A percentile compares a stretch with the other conserved stretches of the same genome.
Conservation (phyloP, 2,329 filamentous ascomycete genomes). For the Macrophomina phaseolina region DNA sequence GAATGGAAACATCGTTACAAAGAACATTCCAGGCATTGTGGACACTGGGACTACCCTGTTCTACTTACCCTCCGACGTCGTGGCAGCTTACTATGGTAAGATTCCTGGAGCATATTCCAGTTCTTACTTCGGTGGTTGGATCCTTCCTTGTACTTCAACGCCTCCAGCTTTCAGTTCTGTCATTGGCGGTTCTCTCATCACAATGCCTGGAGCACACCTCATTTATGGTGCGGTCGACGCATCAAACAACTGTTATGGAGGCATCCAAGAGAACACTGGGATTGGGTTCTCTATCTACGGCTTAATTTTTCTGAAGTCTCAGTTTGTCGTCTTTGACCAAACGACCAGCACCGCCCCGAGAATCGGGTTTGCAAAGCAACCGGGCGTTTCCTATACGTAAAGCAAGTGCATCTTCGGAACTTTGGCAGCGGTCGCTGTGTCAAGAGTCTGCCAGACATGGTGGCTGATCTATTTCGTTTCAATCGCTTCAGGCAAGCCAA, state of each 20-base stretch:
- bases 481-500: too few relatives aligned
- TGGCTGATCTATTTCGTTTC: too few relatives aligned
- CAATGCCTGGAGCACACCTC: conserved; percentile 60
- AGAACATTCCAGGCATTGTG: conserved; percentile 62
- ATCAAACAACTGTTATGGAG: conserved; percentile 69
- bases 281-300: conserved; percentile 73
- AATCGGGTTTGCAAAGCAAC: conserved; percentile 40
- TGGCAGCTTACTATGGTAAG: conserved; percentile 64
- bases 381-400: conserved; percentile 11
- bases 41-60: conserved; percentile 75
- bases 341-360: conserved; percentile 44
- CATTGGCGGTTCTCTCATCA: conserved; percentile 57
- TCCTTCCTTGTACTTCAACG: conserved; percentile 57
- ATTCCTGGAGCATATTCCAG: conserved; percentile 60
- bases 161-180: conserved; percentile 61
- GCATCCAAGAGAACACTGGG: conserved; percentile 69
- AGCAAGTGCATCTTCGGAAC: background rate
- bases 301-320: conserved; percentile 78
- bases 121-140: conserved; percentile 58
- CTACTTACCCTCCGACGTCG: conserved; percentile 61
- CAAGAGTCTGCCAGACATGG: too few relatives aligned
- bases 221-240: conserved; percentile 56
- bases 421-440: too few relatives aligned
- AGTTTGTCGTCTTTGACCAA: conserved; percentile 75
- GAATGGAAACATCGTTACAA: conserved; percentile 42